Base-by-base conservation (phyloP, 2,329 filamentous ascomycete species). In the Exophiala xenobiotica region DNA sequence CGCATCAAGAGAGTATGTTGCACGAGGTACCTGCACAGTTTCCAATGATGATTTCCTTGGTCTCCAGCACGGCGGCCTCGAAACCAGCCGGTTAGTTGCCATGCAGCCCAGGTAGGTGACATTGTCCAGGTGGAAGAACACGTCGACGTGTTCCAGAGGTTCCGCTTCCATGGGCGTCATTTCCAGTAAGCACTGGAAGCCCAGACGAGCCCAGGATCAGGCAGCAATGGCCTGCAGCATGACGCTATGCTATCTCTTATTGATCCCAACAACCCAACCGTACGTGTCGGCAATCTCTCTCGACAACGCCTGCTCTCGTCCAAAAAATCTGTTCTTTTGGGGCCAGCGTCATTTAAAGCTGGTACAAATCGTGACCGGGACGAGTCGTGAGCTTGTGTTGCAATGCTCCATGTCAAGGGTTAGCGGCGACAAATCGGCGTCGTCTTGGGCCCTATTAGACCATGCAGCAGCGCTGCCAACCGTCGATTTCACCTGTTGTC, bases 161-260 rank as follows among this genome's bases (percentile, higher is more conserved):
- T 44, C 51, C 55, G 43, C 52, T 58, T 53, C 20, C 26, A 37
- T n/a, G 11, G 14, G 33, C 38, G 16, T 27, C 24, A 39, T 47
- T 40, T 33, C 37, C 44, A 45, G 26, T 19, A 31, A 39, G 44
- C 45, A 31, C 33, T 18, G 40, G 26, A 19, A 18, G n/a, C 40
- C 26, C 39, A 40, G n/a, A 29, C 18, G 19, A 24, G 45, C 33
- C 49, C 31, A 48, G 45, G 39, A 42, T 53, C 55, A 58, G 55
- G 55, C 52, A 53, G 49, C 55, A 47, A 50, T 35, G n/a, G 46
- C 45, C 55, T 53, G 52, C 52, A 55, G 51, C 42, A 55, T 54
- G 46, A 53, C 52, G 46, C 45, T 50, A 48, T 48, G n/a, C 22
- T 8, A 26, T 41, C 31, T 46, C 29, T 40, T 38, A 31, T 45